Base-by-base conservation (phyloP, 805 yeast genomes). In the Yamadazyma takamatsuzukensis region DNA sequence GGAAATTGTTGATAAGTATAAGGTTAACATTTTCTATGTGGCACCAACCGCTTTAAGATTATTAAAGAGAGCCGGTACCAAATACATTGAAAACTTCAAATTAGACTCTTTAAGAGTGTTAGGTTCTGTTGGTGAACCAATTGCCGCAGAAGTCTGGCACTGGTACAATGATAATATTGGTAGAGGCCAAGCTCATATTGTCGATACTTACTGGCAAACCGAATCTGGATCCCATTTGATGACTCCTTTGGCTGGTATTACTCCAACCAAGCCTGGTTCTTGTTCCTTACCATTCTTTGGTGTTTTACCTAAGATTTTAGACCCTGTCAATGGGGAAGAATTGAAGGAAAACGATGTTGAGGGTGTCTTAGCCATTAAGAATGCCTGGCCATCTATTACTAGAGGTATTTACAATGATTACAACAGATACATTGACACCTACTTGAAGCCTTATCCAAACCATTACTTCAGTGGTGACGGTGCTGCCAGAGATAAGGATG, bases 131-230 rank as follows among this genome's bases (percentile, higher is more conserved):
- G 98, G 98, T 59, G 98, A 93, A 70, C 97, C 98, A 47, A 90
- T 90, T 59, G 94, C 97, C 29, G 87, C 95, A 39, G 98, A 93
- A 59, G 80, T 93, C 47, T 93, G 97, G 97, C 94, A 87, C 60
- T 93, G 98, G 98, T 93, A 93, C 66, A 78, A 84, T 59, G 90
- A 85, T 50, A 76, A 84, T 59, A 80, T 93, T 51, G 98, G 98
- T 54, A 83, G 88, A 51, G 78, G 79, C 39, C 74, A 85, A 56
- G 85, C 95, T 54, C 95, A 88, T 52, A 81, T 90, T 48, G 80
- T 86, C 51, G 98, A 93, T 66, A 93, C 98, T 28, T 88, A 88
- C 76, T 93, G 98, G 98, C 96, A 89, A 70, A 93, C 97, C 23
- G 98, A 93, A 69, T 82, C 95, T 10, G 98, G 98, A 35, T 83